Conservation (phyloP, 2,329 filamentous ascomycete species). For the Falciphora oryzae region DNA sequence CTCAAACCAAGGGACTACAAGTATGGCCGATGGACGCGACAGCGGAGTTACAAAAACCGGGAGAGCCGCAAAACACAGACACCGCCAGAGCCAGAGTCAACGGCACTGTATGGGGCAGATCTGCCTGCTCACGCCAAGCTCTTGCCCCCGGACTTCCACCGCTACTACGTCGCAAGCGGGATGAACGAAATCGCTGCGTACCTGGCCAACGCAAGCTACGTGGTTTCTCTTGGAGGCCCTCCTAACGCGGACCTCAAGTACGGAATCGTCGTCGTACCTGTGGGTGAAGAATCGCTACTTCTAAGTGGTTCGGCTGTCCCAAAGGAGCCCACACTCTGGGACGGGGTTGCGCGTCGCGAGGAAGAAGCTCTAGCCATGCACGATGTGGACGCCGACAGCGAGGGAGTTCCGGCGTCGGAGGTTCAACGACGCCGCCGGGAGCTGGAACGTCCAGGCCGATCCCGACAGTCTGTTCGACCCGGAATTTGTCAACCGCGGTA, state of each 20-base stretch:
- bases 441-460: too few relatives aligned
- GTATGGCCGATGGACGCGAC: too few relatives aligned
- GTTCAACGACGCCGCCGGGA: not conserved
- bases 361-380: not conserved
- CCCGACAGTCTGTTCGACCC: too few relatives aligned
- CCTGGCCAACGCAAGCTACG: slow-evolving; percentile 12
- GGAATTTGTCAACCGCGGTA: too few relatives aligned
- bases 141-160: slow-evolving; percentile 9
- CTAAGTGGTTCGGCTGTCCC: not conserved
- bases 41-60: too few relatives aligned
- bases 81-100: slow-evolving; percentile 2
- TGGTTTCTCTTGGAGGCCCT: slow-evolving; percentile 10
- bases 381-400: not conserved
- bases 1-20: too few relatives aligned
- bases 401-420: not conserved
- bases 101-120: not conserved
- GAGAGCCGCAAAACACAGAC: too few relatives aligned
- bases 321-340: not conserved
- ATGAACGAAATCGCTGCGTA: slow-evolving; percentile 9
- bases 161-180: not conserved
- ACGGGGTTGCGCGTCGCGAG: not conserved
- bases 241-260: slow-evolving; percentile 10
- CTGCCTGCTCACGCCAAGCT: not conserved
- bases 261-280: slow-evolving; percentile 12
- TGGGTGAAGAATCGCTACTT: slow-evolving; percentile 10